Conservation (phyloP, 2,329 filamentous ascomycete genomes). For the Pseudogymnoascus sp. region DNA sequence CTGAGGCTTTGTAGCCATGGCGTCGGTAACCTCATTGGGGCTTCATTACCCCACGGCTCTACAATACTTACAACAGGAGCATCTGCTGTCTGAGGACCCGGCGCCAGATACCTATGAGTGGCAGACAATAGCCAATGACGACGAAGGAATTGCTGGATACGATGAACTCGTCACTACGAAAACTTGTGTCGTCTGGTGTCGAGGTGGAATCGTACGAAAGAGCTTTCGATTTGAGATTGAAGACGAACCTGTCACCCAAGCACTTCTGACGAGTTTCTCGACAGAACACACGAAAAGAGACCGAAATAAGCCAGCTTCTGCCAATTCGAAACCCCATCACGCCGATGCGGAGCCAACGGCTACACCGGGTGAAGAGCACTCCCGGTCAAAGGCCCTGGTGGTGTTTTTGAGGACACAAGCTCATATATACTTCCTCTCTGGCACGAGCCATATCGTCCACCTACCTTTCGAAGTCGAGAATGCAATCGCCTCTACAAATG, state of each 20-base stretch:
- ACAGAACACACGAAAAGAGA: slow-evolving; percentile 11
- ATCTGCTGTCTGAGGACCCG: slow-evolving; percentile 62
- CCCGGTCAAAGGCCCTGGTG: slow-evolving; percentile 61
- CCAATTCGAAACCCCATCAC: slow-evolving; percentile 13
- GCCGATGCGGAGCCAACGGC: slow-evolving; percentile 19
- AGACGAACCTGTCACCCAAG: slow-evolving; percentile 78
- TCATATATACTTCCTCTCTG: slow-evolving; percentile 85
- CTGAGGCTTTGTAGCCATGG: slow-evolving; percentile 51
- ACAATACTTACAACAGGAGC: slow-evolving; percentile 73
- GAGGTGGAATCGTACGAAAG: slow-evolving; percentile 75
- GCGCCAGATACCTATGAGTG: slow-evolving; percentile 63
- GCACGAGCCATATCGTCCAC: slow-evolving; percentile 81
- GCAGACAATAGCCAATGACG: slow-evolving; percentile 51
- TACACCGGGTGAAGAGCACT: slow-evolving; percentile 22
- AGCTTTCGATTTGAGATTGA: slow-evolving; percentile 81
- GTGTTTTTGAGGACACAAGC: slow-evolving; percentile 89
- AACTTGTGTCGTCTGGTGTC: slow-evolving; percentile 85
- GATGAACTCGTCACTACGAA: slow-evolving; percentile 41
- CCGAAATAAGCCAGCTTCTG: background rate
- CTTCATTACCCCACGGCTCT: slow-evolving; percentile 82
- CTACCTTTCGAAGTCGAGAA: slow-evolving; percentile 91
- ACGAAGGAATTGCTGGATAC: slow-evolving; percentile 27
- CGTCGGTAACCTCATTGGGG: slow-evolving; percentile 81
- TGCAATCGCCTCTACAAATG: slow-evolving; percentile 72
- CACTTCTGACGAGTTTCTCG: slow-evolving; percentile 73